A percentile compares a stretch with the other conserved stretches of the same genome.
phyloP scores from a whole-genome alignment of 2,329 filamentous ascomycete genomes.

The Paramyrothecium roridum region DNA sequence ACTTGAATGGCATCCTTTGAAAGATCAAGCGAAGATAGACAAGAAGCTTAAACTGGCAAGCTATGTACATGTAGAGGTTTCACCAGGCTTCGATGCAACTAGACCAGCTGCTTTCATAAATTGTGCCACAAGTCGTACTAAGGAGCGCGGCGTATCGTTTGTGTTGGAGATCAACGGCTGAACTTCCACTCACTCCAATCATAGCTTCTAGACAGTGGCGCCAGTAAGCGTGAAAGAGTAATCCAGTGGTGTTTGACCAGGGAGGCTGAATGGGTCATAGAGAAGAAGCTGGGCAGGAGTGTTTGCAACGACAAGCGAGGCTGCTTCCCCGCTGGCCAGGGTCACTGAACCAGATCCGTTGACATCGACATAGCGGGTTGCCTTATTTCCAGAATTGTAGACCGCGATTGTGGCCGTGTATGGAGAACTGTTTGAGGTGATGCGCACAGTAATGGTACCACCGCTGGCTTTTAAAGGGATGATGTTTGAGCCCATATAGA shows the following conservation, averaged over 20 bases:
- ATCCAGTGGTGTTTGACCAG: conserved; percentile 31
- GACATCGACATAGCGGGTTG: conserved; percentile 31
- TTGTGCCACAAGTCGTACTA: too few relatives aligned
- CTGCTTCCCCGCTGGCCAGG: conserved; percentile 36
- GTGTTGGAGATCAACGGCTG: too few relatives aligned
- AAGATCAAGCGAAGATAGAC: too few relatives aligned
- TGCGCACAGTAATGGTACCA: conserved; percentile 23
- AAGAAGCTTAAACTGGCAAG: too few relatives aligned
- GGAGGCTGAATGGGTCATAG: conserved; percentile 40
- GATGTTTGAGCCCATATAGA: conserved; percentile 49
- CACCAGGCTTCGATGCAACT: too few relatives aligned
- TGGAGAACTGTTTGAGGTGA: conserved; percentile 25
- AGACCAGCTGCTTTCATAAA: too few relatives aligned
- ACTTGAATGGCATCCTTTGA: too few relatives aligned
- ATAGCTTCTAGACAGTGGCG: conserved; percentile 17
- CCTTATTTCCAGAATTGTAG: conserved; percentile 14
- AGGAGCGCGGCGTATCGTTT: too few relatives aligned
- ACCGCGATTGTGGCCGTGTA: conserved; percentile 40
- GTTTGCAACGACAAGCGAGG: conserved; percentile 43
- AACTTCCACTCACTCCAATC: too few relatives aligned
- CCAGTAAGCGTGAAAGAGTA: conserved; percentile 33
- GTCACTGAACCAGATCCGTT: conserved; percentile 28
- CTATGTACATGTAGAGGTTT: too few relatives aligned
- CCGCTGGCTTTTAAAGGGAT: conserved; percentile 36
- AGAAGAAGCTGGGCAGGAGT: conserved; percentile 38